Evolutionary conservation across 495 filamentous ascomycete species (phyloP), one percentile per base, ranked within the genome.

Genomic region (Platismatia glauca): DNA sequence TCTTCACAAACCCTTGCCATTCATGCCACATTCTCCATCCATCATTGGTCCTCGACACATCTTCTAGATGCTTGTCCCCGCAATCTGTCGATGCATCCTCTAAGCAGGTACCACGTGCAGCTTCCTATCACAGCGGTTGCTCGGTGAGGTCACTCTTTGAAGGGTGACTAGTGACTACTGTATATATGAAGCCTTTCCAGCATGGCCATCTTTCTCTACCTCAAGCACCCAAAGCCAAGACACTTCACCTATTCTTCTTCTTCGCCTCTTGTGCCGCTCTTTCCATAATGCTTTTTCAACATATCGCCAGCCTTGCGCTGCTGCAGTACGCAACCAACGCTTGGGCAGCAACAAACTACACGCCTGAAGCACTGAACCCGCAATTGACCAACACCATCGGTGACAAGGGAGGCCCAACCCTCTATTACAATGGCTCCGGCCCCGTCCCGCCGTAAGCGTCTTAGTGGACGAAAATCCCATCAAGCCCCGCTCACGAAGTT

Each of bases 381-480:
- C 57, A 58, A 52, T 20, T 65, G 39, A 65, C 63, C 34, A 65
- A 62, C 22, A 61, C 55, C 18, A 57, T 65, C 43, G 63, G 55
- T 29, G 44, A 60, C 27, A 62, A 53, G 16, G 63, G 58, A 29
- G 63, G 63, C 29, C 63, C 63, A 31, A 56, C 43, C 1, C 53
- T 65, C 3, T 65, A 65, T 27, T 60, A 65, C 50, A 65, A 65
- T 57, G 63, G 63, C 58, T 65, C 63, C 24, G 64, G 64, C 27
- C 50, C 53, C 7, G 64, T 66, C 20, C 64, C 64, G 52, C 60
- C 64, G 27, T 66, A 63, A 33, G 61, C 48, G n/a, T 43, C 18
- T 46, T 18, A 9, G 22, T 29, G 11, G 0, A 22, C n/a, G 22
- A 2, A 27, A n/a, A 0, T 9, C n/a, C 24, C 37, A 18, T 15